These are phyloP conservation scores for Colletotrichum neosansevieriae DNA, from an alignment of 2,329 filamentous ascomycete species.

Conservation along the genomic window DNA sequence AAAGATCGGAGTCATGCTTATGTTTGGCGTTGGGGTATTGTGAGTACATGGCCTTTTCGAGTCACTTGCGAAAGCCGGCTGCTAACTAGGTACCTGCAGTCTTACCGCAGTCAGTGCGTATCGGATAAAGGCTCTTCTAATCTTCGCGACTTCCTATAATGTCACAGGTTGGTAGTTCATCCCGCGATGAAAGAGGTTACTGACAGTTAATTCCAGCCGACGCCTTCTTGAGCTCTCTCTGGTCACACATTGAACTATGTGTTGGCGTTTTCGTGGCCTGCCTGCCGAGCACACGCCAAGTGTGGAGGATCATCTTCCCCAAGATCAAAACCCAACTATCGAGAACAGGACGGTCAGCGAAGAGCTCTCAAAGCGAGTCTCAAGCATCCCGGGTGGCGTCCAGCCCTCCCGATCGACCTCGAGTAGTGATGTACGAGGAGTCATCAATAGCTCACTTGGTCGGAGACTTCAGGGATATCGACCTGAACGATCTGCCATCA, in stretches of 20 bases:
- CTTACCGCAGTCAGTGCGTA: conserved; percentile 35
- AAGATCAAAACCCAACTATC: conserved; percentile 25
- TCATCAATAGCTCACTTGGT: conserved; percentile 33
- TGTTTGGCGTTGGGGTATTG: conserved; percentile 51
- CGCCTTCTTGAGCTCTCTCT: conserved; percentile 19
- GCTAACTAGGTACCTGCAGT: background rate
- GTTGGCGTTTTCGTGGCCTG: conserved; percentile 31
- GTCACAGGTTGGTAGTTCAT: conserved; percentile 20
- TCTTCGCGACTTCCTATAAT: conserved; percentile 27
- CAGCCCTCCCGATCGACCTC: background rate
- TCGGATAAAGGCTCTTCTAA: conserved; percentile 8
- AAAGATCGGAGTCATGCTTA: conserved; percentile 51
- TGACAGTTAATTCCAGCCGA: background rate
- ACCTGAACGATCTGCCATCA: conserved; percentile 15
- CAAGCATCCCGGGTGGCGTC: conserved; percentile 4
- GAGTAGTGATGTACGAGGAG: conserved; percentile 7
- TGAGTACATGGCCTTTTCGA: conserved; percentile 15
- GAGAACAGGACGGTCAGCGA: conserved; percentile 8
- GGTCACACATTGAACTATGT: conserved; percentile 27
- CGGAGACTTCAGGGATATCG: conserved; percentile 22
- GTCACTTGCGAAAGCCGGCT: too few relatives aligned
- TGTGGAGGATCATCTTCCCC: conserved; percentile 21
- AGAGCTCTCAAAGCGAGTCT: conserved; percentile 10
- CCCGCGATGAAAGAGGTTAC: rapidly evolving
- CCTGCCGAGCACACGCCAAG: conserved; percentile 27